Base-by-base conservation (phyloP, 2,329 filamentous ascomycete genomes). In the Scortechinia acanthostroma region DNA sequence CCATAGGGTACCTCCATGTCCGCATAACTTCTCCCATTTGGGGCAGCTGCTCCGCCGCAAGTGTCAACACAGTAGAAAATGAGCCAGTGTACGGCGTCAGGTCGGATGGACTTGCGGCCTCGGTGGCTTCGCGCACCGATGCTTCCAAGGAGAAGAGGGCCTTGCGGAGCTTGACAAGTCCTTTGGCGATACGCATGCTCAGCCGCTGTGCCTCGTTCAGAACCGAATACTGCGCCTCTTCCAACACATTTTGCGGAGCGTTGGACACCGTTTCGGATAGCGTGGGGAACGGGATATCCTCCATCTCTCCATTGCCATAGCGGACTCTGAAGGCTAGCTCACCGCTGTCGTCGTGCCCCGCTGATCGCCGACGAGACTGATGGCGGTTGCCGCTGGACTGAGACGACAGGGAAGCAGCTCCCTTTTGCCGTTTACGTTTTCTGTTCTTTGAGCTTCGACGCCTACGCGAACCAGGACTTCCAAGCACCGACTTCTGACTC, bases 1-100 rank as follows among this genome's bases (percentile, higher is more conserved):
- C 70, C 22, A 82, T 55, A 1, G 80, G 78, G 54, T 83, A 83
- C 6, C 69, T 60, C 79, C 80, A 82, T 2, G 46, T 43, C 2
- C 42, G 42, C 14, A 45, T 46, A n/a, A 48, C 43, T 21, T 44
- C 45, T 21, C 45, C n/a, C 3, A 45, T 42, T 30, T 47, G 40
- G 10, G 42, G 6, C 10, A 40, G 17, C 6, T 19, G 20, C 6
- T 10, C 6, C 10, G 35, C 14, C 6, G 35, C 35, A 10, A 10
- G 35, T 6, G 10, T 19, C 13, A 40, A 19, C 6, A 19, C 6
- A 19, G 35, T 15, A 6, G 14, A 15, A 17, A 40, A 40, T 6
- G 17, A 40, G 6, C 10, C 6, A 19, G 14, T 6, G 17, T 13
- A 15, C 6, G 35, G 35, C 10, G 10, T 17, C 10, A 30, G 25